Conservation (phyloP, 352 stramenopile species). For the Phytophthora hibernalis region DNA sequence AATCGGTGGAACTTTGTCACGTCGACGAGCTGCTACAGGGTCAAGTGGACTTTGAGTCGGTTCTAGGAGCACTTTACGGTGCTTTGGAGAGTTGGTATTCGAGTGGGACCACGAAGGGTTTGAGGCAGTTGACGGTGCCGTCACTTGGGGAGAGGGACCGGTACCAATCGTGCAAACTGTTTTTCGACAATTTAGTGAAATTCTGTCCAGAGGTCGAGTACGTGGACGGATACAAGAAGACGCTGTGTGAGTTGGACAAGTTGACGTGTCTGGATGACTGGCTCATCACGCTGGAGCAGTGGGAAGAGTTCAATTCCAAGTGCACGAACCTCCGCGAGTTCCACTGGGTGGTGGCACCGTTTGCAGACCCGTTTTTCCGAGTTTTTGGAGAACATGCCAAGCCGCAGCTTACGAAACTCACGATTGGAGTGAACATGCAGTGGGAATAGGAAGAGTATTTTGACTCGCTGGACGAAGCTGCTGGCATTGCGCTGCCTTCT, state of each 20-base stretch:
- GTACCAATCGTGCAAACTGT: conserved; percentile 23
- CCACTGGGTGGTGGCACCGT: conserved; percentile 49
- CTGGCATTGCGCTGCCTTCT: conserved; percentile 1
- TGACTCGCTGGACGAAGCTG: conserved; percentile 14
- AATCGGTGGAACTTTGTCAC: conserved; percentile 28
- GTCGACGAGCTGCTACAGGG: conserved; percentile 15
- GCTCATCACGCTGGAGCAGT: conserved; percentile 36
- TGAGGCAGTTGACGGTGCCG: conserved; percentile 43
- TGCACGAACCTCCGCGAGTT: conserved; percentile 48
- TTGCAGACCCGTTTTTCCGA: conserved; percentile 48
- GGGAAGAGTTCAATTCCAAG: conserved; percentile 43
- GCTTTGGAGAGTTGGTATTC: conserved; percentile 37
- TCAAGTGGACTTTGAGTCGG: conserved; percentile 18
- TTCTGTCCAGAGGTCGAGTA: conserved; percentile 41
- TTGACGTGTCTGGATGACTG: conserved; percentile 41
- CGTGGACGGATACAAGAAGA: conserved; percentile 45
- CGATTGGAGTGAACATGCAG: conserved; percentile 48
- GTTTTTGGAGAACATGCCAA: conserved; percentile 47
- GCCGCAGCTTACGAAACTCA: conserved; percentile 38
- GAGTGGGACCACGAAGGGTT: conserved; percentile 15
- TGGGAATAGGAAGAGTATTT: conserved; percentile 55
- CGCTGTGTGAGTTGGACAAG: conserved; percentile 42
- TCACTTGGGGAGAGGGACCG: conserved; percentile 21
- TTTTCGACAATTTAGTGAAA: conserved; percentile 41
- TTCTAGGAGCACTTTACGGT: conserved; percentile 38